Percentiles rank a stretch among this genome's conserved stretches.
These are phyloP conservation scores for Podosphaera xanthii DNA, from an alignment of 2,329 filamentous ascomycete species.

Conservation along the genomic window DNA sequence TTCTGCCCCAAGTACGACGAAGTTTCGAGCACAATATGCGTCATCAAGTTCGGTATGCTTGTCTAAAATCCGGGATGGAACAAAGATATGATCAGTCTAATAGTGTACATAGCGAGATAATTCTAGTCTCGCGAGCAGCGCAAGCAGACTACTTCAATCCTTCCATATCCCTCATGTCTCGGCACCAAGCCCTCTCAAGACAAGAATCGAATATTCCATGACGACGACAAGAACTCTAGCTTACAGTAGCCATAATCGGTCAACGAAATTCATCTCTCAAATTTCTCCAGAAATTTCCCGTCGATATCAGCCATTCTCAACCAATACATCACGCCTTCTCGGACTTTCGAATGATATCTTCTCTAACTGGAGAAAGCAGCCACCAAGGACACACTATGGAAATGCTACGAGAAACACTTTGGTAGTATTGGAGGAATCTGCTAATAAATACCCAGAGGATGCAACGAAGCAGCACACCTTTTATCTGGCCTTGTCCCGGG, in stretches of 20 bases:
- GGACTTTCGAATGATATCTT: background rate
- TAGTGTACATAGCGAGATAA: background rate
- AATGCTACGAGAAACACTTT: slow-evolving; percentile 35
- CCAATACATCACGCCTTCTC: background rate
- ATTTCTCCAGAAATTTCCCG: background rate
- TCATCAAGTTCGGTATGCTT: background rate
- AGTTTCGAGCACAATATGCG: background rate
- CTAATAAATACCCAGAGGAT: slow-evolving; percentile 78
- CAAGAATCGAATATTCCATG: background rate
- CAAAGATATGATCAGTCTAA: background rate
- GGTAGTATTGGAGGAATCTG: slow-evolving; percentile 69
- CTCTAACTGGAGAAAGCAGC: background rate
- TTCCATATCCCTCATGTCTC: background rate
- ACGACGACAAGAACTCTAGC: background rate
- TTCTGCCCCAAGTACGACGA: background rate
- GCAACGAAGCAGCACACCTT: slow-evolving; percentile 80
- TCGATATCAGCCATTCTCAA: background rate
- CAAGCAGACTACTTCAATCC: background rate
- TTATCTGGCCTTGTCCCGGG: slow-evolving; percentile 72
- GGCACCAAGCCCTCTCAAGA: background rate
- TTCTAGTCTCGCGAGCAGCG: background rate
- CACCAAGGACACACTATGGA: slow-evolving; percentile 9
- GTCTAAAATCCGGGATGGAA: background rate
- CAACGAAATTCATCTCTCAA: background rate
- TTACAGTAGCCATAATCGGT: background rate